phyloP scores from a whole-genome alignment of 2,329 filamentous ascomycete species.

The Fusarium sp. region DNA sequence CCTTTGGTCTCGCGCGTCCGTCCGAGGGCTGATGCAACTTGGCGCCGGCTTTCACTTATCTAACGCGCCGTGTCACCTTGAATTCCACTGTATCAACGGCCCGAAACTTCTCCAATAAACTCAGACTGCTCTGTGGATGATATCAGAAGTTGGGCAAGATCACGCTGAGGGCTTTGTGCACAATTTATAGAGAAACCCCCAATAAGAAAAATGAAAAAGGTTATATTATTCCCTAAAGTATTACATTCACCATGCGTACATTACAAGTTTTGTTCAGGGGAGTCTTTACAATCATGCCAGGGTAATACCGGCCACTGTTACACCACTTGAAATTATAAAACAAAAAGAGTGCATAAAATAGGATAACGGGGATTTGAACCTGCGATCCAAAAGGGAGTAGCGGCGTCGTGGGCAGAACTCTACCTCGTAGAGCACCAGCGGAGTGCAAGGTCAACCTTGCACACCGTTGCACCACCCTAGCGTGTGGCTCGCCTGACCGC shows the following conservation, averaged over 20 bases:
- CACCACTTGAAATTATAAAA: not conserved
- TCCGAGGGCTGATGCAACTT: not conserved
- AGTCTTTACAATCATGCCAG: fast-evolving
- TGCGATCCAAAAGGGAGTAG: not conserved
- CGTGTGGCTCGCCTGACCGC: not conserved
- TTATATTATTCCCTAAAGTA: too few relatives aligned
- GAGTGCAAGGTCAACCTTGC: too few relatives aligned
- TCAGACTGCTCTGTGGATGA: not conserved
- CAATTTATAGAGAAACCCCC: fast-evolving
- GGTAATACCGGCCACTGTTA: too few relatives aligned
- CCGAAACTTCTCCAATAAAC: not conserved
- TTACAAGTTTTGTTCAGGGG: too few relatives aligned
- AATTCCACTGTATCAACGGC: fast-evolving
- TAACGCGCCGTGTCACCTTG: not conserved
- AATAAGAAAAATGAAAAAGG: too few relatives aligned
- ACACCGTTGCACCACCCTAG: not conserved
- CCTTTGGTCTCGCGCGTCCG: not conserved
- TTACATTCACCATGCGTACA: too few relatives aligned
- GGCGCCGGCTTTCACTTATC: not conserved
- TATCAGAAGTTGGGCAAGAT: too few relatives aligned
- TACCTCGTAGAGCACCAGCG: not conserved
- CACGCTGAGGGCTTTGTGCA: not conserved
- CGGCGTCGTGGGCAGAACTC: not conserved
- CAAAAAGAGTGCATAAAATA: fast-evolving
- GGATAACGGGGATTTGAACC: not conserved